Evolutionary conservation across 257 asterid genomes (phyloP), one percentile per base, ranked within the genome.

Genomic region (Buddleja alternifolia): DNA sequence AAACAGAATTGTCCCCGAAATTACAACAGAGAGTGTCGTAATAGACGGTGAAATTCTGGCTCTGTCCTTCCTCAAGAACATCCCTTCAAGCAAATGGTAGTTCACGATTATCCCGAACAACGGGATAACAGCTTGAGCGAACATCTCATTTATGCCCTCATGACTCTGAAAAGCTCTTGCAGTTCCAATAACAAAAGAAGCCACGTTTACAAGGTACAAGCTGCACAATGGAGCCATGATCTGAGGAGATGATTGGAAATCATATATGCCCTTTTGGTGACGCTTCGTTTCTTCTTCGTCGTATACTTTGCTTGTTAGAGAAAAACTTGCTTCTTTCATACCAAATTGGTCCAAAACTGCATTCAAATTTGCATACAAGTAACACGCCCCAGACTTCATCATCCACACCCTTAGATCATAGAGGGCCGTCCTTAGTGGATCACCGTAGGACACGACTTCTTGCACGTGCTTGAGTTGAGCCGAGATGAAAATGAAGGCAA

Each of bases 321-420:
- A 34, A 73, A 90, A 90, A 45, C 70, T 77, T 37, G 96, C 89
- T 72, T 85, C 77, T 34, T 54, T 70, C 10, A 71, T 23, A 4
- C 90, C 93, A 15, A 79, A 2, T 8, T 34, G 65, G 63, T 80
- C 85, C 76, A 76, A 2, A 25, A 81, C 8, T 6, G 86, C 90
- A 41, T 84, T 77, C 39, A 85, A 0, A 37, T 78, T 56, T 17
- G 85, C 97, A 42, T 74, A 84, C 12, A 84, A 61, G 69, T 84
- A 85, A 36, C 81, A 77, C 10, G 92, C 63, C 7, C 81, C 81
- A 0, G 85, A 72, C 66, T 77, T 88, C 73, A 88, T 81, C 93
- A 84, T 81, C 91, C 91, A 90, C 36, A 84, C 72, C 36, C 95
- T 68, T 55, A 77, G 78, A 46, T 85, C 97, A 11, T 82, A 84